Percentiles rank a stretch among this genome's conserved stretches.
phyloP scores from a whole-genome alignment of 495 filamentous ascomycete species.

The Aspergillus nidulans region DNA sequence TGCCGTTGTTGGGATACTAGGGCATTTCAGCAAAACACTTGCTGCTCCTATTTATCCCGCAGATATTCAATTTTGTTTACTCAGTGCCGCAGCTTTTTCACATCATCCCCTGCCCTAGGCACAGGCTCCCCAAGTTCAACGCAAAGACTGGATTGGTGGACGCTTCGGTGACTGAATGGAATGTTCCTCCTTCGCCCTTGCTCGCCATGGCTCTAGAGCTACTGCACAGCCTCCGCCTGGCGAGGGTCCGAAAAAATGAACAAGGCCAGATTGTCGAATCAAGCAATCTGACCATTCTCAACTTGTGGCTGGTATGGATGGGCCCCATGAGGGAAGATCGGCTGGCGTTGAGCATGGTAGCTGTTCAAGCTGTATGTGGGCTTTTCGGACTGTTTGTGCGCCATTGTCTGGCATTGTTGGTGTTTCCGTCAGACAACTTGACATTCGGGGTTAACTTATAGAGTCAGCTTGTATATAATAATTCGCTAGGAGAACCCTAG shows the following conservation, averaged over 20 bases:
- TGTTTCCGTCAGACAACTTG: constrained; percentile 83
- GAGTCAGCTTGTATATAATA: not conserved
- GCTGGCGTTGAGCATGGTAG: constrained; percentile 69
- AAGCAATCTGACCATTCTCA: constrained; percentile 88
- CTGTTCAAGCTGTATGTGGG: constrained; percentile 68
- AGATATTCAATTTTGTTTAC: constrained; percentile 95
- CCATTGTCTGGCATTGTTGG: constrained; percentile 74
- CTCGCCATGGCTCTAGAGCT: constrained; percentile 58
- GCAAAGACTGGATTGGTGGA: constrained; percentile 76
- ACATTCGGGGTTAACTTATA: constrained; percentile 24
- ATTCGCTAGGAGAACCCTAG: no score
- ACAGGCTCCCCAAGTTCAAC: constrained; percentile 86
- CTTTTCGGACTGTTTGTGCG: constrained; percentile 78
- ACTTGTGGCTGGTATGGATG: constrained; percentile 94
- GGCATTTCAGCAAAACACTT: constrained; percentile 98
- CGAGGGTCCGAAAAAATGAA: constrained; percentile 59
- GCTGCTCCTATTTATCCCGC: constrained; percentile 82
- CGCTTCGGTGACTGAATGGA: constrained; percentile 77
- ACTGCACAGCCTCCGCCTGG: constrained; percentile 58
- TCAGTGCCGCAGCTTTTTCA: constrained; percentile 86
- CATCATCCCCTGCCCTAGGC: constrained; percentile 84
- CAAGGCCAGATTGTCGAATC: constrained; percentile 71
- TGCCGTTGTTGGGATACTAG: constrained; percentile 90
- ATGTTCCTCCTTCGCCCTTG: constrained; percentile 57
- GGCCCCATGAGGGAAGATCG: constrained; percentile 86